Conservation (phyloP, 176 grass and related monocot species). For the Bonia amplexicaulis region DNA sequence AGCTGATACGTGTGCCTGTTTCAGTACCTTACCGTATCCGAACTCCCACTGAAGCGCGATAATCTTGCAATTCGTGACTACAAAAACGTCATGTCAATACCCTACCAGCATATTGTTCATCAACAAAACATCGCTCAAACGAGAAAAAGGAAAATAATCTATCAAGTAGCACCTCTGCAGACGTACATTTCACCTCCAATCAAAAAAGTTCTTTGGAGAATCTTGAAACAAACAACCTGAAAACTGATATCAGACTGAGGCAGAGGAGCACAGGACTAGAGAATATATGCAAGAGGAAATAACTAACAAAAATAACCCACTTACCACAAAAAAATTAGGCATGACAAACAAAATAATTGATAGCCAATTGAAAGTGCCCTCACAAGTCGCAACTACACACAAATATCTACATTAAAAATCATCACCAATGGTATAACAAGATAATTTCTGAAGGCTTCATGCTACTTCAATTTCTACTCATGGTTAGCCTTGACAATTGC, state of each 20-base stretch:
- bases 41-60: background rate
- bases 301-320: background rate
- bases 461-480: background rate
- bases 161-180: background rate
- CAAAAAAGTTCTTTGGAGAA: background rate
- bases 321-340: background rate
- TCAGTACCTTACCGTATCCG: background rate
- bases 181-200: background rate
- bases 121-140: background rate
- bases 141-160: background rate
- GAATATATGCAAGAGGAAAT: background rate
- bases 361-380: background rate
- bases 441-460: slow-evolving; percentile 1
- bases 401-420: slow-evolving; percentile 3
- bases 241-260: background rate
- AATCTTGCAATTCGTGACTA: background rate
- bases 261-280: background rate
- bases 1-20: background rate
- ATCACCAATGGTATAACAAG: background rate
- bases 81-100: background rate
- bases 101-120: background rate
- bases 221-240: background rate
- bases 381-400: slow-evolving; percentile 11
- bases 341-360: background rate
- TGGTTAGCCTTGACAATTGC: slow-evolving; percentile 5